These are phyloP conservation scores for Berberis vulgaris DNA, from an alignment of 164 flowering plant genomes.

Conservation along the genomic window DNA sequence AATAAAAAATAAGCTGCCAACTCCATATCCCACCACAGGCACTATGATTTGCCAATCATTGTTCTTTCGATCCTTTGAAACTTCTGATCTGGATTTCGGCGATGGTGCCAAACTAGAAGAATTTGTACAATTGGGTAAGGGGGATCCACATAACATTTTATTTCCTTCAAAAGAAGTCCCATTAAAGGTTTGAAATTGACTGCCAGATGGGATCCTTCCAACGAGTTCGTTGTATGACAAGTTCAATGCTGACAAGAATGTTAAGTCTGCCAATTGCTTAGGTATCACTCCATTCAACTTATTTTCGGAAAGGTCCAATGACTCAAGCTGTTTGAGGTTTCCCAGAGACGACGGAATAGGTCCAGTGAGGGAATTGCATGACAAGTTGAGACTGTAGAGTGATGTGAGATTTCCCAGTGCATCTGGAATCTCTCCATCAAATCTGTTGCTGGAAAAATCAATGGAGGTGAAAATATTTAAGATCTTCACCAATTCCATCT, in stretches of 20 bases:
- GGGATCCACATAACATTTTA: constrained; percentile 27
- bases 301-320: constrained; percentile 27
- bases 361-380: constrained; percentile 22
- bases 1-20: constrained; percentile 29
- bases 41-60: constrained; percentile 35
- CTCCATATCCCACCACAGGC: constrained; percentile 40
- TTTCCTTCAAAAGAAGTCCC: constrained; percentile 21
- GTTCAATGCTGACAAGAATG: constrained; percentile 24
- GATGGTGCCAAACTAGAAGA: not conserved
- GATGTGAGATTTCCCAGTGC: constrained; percentile 26
- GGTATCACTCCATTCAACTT: constrained; percentile 30
- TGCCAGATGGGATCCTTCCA: constrained; percentile 25
- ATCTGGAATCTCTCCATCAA: constrained; percentile 47
- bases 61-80: not conserved
- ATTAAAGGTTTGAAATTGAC: constrained; percentile 23
- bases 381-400: constrained; percentile 42
- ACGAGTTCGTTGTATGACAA: constrained; percentile 24
- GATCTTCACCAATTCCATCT: constrained; percentile 31
- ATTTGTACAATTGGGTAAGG: constrained; percentile 13
- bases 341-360: constrained; percentile 28
- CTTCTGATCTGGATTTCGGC: not conserved
- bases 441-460: constrained; percentile 44
- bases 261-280: constrained; percentile 7
- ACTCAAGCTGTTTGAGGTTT: constrained; percentile 20
- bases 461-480: constrained; percentile 29